phyloP scores from a whole-genome alignment of 495 filamentous ascomycete genomes.

The Penicillium atrosanguineum region DNA sequence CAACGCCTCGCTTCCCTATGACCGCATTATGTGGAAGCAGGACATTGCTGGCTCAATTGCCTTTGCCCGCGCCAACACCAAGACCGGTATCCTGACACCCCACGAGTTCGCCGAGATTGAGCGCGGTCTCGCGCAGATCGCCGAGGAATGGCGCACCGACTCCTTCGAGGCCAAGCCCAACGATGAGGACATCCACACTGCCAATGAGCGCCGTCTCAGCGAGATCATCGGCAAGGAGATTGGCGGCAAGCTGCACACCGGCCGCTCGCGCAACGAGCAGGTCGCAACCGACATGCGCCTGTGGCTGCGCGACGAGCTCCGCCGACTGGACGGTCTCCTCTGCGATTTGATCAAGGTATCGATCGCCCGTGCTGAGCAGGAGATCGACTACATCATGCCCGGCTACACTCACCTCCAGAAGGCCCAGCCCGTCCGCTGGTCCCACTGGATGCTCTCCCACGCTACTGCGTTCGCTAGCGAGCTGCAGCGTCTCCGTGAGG shows the following conservation, averaged over 20 bases:
- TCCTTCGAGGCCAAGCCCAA: constrained; percentile 45
- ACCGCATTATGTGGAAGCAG: constrained; percentile 77
- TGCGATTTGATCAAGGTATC: constrained; percentile 69
- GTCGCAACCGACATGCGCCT: constrained; percentile 90
- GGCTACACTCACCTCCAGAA: constrained; percentile 90
- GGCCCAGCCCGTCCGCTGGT: constrained; percentile 87
- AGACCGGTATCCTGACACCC: constrained; percentile 68
- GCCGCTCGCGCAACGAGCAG: constrained; percentile 90
- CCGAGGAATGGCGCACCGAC: constrained; percentile 68
- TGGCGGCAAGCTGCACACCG: constrained; percentile 91
- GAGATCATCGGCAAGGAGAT: constrained; percentile 87
- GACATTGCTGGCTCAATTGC: constrained; percentile 81
- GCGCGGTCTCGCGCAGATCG: constrained; percentile 66
- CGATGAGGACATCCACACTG: constrained; percentile 78
- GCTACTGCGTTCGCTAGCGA: constrained; percentile 73
- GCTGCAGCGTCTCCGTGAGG: constrained; percentile 74
- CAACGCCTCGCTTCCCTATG: constrained; percentile 84
- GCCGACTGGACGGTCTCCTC: constrained; percentile 66
- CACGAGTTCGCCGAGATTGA: constrained; percentile 78
- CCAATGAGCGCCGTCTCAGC: constrained; percentile 85
- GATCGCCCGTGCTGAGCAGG: constrained; percentile 69
- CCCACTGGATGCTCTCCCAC: constrained; percentile 82
- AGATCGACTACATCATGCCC: constrained; percentile 65
- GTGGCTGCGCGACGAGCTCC: constrained; percentile 81
- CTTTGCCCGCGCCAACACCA: constrained; percentile 81